Conservation (phyloP, 169 alveolate species). For the Eimeria praecox region DNA sequence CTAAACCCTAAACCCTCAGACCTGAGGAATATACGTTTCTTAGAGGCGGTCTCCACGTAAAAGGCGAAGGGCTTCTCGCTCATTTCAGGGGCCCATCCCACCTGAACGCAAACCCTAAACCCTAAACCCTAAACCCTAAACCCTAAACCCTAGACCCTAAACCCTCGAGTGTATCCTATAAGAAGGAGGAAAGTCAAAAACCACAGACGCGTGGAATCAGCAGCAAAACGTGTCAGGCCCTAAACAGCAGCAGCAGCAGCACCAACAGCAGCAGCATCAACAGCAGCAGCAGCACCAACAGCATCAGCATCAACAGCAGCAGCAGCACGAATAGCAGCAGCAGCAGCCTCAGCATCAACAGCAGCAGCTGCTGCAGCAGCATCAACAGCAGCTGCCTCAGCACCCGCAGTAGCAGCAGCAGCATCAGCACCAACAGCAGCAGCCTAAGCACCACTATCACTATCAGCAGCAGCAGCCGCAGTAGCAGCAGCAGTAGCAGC, state of each 20-base stretch:
- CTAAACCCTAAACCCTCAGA: not conserved
- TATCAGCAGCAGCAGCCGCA: not conserved
- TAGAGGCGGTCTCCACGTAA: conserved; percentile 8
- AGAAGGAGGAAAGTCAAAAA: too few relatives aligned
- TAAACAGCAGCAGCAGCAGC: not conserved
- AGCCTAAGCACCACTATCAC: not conserved
- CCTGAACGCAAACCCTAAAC: conserved; percentile 23
- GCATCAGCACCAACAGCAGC: not conserved
- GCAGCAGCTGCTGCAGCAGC: too few relatives aligned
- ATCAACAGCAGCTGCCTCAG: not conserved
- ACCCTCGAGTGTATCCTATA: not conserved
- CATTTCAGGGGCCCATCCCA: conserved; percentile 26
- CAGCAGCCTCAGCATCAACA: not conserved
- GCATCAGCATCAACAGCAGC: not conserved
- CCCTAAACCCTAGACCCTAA: not conserved
- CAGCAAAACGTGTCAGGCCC: too few relatives aligned
- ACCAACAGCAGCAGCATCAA: not conserved
- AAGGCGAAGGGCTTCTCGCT: conserved; percentile 28
- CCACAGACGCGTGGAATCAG: too few relatives aligned
- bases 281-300: not conserved
- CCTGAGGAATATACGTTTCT: conserved; percentile 18
- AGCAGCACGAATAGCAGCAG: not conserved
- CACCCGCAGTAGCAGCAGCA: not conserved
- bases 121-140: conserved; percentile 14
- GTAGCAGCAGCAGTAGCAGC: not conserved